Evolutionary conservation across 805 yeast species (phyloP).

Genomic region (Diddensiella santjacobensis): DNA sequence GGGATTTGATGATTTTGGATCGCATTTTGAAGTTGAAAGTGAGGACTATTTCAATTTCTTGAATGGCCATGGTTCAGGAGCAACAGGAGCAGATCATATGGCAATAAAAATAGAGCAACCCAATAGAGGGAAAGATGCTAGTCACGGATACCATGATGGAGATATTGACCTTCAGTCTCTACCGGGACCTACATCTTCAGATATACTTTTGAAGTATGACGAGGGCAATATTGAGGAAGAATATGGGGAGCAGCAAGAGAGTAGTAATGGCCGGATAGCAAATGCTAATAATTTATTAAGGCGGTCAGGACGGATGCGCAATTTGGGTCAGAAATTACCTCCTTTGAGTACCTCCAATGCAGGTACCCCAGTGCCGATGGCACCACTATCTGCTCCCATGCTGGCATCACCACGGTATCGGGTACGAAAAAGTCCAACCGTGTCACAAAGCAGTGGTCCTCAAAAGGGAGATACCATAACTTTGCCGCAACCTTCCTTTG

Average conservation of each 20-base stretch:
- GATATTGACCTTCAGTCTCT: not conserved
- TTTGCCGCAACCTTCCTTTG: constrained; percentile 24
- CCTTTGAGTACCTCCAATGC: constrained; percentile 2
- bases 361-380: not conserved
- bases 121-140: too few species aligned
- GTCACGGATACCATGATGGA: not conserved
- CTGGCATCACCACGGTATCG: not conserved
- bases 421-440: constrained; percentile 3
- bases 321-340: not conserved
- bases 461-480: constrained; percentile 24
- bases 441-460: constrained; percentile 1
- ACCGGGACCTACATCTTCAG: not conserved
- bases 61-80: not conserved
- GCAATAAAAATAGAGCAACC: not conserved
- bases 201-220: too few species aligned
- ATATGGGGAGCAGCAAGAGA: not conserved
- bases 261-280: not conserved
- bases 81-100: not conserved
- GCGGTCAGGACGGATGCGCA: not conserved
- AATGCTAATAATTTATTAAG: not conserved
- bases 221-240: not conserved
- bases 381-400: not conserved
- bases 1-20: not conserved
- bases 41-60: not conserved
- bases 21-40: not conserved